These are phyloP conservation scores for Amesomyces nigricolor DNA, from an alignment of 2,329 filamentous ascomycete species.

Conservation along the genomic window DNA sequence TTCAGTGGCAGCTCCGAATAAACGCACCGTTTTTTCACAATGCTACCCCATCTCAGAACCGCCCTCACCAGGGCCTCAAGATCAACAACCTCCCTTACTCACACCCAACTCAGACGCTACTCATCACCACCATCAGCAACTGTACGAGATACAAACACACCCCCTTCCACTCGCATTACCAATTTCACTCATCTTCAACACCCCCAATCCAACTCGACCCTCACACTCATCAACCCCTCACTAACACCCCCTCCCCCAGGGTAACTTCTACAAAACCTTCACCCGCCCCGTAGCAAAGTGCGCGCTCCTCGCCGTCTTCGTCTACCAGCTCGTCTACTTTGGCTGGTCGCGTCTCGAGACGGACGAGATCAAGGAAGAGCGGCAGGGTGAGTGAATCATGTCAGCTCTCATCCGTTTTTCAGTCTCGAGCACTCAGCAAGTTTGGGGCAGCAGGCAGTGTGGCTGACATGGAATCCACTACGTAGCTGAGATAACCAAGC, in stretches of 20 bases:
- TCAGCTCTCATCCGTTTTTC: neutral
- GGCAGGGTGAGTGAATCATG: constrained; percentile 44
- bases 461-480: too few relatives aligned
- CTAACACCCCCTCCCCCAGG: constrained; percentile 35
- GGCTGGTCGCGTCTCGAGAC: constrained; percentile 69
- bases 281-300: constrained; percentile 68
- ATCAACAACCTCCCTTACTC: neutral
- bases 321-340: constrained; percentile 73
- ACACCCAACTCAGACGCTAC: constrained; percentile 17
- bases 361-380: constrained; percentile 58
- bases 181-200: too few relatives aligned
- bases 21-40: neutral
- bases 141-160: constrained; percentile 1
- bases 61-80: constrained; percentile 11
- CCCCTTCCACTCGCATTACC: too few relatives aligned
- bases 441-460: too few relatives aligned
- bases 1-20: too few relatives aligned
- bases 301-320: constrained; percentile 67
- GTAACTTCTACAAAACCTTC: constrained; percentile 69
- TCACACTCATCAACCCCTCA: neutral
- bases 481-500: constrained; percentile 22
- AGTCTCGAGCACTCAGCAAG: neutral
- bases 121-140: constrained; percentile 15
- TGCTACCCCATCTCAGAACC: neutral
- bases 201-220: too few relatives aligned